Conservation (phyloP, 306 rosid species). For the Luffa aegyptiaca region DNA sequence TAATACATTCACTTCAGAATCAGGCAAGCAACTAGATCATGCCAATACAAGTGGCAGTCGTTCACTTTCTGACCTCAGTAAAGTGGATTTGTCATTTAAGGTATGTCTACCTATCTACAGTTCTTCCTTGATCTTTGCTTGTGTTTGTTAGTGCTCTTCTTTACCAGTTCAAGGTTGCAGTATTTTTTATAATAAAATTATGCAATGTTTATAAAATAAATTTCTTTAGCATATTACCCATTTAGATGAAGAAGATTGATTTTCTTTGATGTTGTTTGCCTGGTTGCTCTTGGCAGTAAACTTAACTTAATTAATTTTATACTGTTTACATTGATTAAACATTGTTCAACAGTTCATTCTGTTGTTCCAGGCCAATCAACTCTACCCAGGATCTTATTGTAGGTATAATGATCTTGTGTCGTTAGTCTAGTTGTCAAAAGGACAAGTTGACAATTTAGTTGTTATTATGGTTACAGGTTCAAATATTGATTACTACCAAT, state of each 20-base stretch:
- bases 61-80: constrained; percentile 28
- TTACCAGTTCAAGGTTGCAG: not conserved
- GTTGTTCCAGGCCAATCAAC: not conserved
- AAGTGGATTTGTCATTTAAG: constrained; percentile 50
- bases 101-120: constrained; percentile 26
- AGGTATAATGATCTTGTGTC: not conserved
- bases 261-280: not conserved
- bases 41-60: constrained; percentile 23
- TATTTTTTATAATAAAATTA: not conserved
- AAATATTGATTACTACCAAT: not conserved
- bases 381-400: not conserved
- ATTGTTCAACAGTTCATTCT: not conserved
- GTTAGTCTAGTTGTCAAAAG: not conserved
- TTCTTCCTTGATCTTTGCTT: not conserved
- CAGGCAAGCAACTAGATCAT: constrained; percentile 29
- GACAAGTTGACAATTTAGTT: not conserved
- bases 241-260: not conserved
- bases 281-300: not conserved
- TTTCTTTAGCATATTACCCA: not conserved
- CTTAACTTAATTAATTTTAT: not conserved
- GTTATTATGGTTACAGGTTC: not conserved
- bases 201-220: not conserved
- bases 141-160: constrained; percentile 10
- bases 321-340: not conserved
- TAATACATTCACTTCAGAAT: constrained; percentile 28